These are phyloP conservation scores for Nakataea oryzae DNA, from an alignment of 2,329 filamentous ascomycete genomes.

Conservation along the genomic window DNA sequence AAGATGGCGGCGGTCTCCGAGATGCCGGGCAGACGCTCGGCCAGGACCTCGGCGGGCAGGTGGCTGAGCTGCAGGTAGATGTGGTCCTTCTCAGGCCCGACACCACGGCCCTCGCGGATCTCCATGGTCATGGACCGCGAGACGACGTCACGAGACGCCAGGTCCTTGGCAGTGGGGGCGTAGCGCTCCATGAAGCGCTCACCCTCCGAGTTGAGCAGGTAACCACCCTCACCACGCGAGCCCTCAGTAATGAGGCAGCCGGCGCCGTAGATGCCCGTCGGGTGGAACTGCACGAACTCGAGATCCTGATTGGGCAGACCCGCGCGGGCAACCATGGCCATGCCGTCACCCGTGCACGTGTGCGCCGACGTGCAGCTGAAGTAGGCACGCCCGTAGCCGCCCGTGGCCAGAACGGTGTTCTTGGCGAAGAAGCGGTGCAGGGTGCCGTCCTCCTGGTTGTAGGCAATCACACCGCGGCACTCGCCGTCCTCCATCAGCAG, in stretches of 20 bases:
- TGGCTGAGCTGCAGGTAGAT: constrained; percentile 98
- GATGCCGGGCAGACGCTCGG: constrained; percentile 95
- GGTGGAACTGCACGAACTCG: constrained; percentile 99
- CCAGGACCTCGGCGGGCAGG: constrained; percentile 80
- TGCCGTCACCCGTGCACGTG: constrained; percentile 97
- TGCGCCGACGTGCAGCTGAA: constrained; percentile 97
- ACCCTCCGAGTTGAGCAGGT: constrained; percentile 93
- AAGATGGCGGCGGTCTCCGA: constrained; percentile 98
- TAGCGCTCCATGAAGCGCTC: constrained; percentile 99
- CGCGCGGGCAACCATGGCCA: constrained; percentile 98
- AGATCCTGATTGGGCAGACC: constrained; percentile 98
- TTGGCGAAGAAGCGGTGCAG: constrained; percentile 94
- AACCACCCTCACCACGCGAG: constrained; percentile 95
- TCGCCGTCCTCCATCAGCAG: constrained; percentile 96
- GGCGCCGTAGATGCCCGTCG: constrained; percentile 96
- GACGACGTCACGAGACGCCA: constrained; percentile 91
- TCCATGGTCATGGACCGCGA: constrained; percentile 98
- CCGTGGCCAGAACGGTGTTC: constrained; percentile 93
- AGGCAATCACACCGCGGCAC: constrained; percentile 92
- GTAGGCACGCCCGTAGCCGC: constrained; percentile 95
- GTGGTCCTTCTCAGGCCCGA: constrained; percentile 94
- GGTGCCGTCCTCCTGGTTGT: constrained; percentile 98
- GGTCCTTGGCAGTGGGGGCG: constrained; percentile 93
- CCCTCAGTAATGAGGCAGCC: constrained; percentile 97
- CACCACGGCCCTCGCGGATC: constrained; percentile 94